Evolutionary conservation across 106 monocot genomes (phyloP).

Genomic region (Acorus calamus): DNA sequence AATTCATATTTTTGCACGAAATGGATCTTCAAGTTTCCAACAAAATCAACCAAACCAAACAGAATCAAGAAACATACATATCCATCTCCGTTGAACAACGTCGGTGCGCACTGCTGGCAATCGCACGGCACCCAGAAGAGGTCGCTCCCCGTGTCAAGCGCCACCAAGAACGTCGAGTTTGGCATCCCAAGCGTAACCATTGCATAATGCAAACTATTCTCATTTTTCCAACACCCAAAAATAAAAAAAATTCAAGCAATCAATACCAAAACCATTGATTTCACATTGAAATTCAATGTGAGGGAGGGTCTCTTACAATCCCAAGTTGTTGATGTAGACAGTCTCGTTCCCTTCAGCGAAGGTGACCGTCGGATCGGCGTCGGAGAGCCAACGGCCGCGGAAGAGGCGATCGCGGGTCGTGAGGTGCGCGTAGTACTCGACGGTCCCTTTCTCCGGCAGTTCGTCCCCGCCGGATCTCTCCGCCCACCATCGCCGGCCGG

Average conservation of each 20-base stretch:
- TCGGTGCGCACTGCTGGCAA: conserved; percentile 55
- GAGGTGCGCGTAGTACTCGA: conserved; percentile 44
- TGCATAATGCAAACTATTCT: conserved; percentile 70
- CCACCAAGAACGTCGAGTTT: conserved; percentile 59
- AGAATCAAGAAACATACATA: background rate
- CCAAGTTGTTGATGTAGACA: conserved; percentile 32
- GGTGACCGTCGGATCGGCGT: conserved; percentile 11
- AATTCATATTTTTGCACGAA: too few species aligned
- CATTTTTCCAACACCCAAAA: background rate
- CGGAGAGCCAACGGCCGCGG: conserved; percentile 21
- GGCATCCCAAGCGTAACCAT: conserved; percentile 63
- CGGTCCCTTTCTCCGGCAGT: conserved; percentile 25
- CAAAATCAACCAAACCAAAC: background rate
- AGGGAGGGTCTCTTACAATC: conserved; percentile 32
- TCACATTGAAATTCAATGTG: background rate
- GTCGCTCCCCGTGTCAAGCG: conserved; percentile 86
- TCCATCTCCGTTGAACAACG: background rate
- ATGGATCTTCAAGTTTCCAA: background rate
- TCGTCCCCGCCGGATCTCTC: conserved; percentile 10
- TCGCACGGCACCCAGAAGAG: conserved; percentile 90
- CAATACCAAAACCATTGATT: background rate
- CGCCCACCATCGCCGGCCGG: conserved; percentile 45
- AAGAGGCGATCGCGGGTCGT: conserved; percentile 32
- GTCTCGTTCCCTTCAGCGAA: conserved; percentile 46
- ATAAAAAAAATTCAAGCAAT: background rate